Conservation (phyloP, 139 green algal genomes). For the Ettlia oleoabundans region DNA sequence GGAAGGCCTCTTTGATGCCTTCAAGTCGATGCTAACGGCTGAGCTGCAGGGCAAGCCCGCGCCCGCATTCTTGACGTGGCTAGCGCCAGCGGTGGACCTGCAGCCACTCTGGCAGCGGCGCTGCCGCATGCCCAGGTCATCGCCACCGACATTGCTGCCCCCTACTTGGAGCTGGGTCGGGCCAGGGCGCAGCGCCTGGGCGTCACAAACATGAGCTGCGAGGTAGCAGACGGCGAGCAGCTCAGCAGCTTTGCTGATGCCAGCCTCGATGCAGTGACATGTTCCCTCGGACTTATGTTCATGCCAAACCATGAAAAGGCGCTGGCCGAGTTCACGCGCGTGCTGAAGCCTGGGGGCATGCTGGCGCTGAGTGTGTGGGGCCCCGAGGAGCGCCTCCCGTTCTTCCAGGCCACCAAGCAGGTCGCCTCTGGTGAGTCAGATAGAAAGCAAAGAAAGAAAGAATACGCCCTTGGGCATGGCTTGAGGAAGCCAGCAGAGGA, state of each 20-base stretch:
- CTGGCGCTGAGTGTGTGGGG: neutral
- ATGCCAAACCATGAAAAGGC: neutral
- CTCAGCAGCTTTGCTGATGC: neutral
- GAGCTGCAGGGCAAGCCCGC: neutral
- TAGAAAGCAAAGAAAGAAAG: too few relatives aligned
- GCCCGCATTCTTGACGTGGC: constrained; percentile 14
- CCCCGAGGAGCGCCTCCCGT: neutral
- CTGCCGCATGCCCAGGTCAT: constrained; percentile 13
- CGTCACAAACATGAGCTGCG: constrained; percentile 9
- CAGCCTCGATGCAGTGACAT: constrained; percentile 33
- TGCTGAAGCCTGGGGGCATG: constrained; percentile 32
- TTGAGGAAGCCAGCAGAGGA: too few relatives aligned
- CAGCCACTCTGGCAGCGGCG: constrained; percentile 5
- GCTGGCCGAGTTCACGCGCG: constrained; percentile 8
- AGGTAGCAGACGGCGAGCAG: constrained; percentile 35
- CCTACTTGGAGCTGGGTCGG: constrained; percentile 22
- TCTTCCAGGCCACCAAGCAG: too few relatives aligned
- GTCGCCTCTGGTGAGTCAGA: too few relatives aligned
- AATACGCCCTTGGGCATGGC: too few relatives aligned
- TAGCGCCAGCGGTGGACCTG: constrained; percentile 14
- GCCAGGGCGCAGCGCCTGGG: neutral
- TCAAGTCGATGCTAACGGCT: neutral
- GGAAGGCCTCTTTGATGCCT: neutral
- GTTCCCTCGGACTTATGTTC: constrained; percentile 27
- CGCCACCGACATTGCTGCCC: constrained; percentile 9